A percentile compares a stretch with the other conserved stretches of the same genome.
phyloP scores from a whole-genome alignment of 129 eudicot species.

The Calendula officinalis region DNA sequence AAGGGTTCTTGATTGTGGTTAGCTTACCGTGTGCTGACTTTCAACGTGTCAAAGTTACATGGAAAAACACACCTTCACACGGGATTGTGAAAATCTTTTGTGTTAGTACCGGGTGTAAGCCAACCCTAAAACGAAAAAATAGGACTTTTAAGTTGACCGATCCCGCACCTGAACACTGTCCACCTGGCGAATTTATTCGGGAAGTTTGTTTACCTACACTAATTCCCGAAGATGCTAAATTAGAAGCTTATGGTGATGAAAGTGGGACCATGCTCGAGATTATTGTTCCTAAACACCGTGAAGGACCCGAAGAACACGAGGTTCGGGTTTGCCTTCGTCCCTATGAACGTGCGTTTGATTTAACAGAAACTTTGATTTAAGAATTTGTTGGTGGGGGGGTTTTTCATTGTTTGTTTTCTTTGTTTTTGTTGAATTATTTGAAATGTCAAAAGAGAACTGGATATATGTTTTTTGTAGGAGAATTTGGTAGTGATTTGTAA shows the following conservation, averaged over 20 bases:
- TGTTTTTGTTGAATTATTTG: conserved; percentile 20
- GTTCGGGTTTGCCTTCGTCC: conserved; percentile 81
- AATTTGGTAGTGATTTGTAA: conserved; percentile 34
- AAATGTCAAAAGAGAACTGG: conserved; percentile 17
- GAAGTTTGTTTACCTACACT: conserved; percentile 71
- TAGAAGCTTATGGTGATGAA: conserved; percentile 71
- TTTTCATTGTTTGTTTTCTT: conserved; percentile 22
- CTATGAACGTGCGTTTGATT: conserved; percentile 57
- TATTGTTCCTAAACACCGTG: conserved; percentile 71
- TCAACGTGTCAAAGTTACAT: conserved; percentile 64
- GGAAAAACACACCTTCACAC: conserved; percentile 61
- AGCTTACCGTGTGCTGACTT: conserved; percentile 71
- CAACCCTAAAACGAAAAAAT: conserved; percentile 56
- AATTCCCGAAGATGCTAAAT: conserved; percentile 80
- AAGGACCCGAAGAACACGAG: conserved; percentile 81
- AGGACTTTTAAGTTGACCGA: conserved; percentile 76
- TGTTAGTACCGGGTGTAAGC: conserved; percentile 68
- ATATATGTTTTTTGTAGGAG: conserved; percentile 37
- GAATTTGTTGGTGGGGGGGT: conserved; percentile 10
- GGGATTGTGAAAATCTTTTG: conserved; percentile 78
- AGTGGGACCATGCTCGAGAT: conserved; percentile 85
- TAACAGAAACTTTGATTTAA: conserved; percentile 54
- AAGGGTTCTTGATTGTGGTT: conserved; percentile 71
- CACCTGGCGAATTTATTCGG: conserved; percentile 74
- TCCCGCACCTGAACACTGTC: conserved; percentile 80